Conservation (phyloP, 2,329 filamentous ascomycete genomes). For the Tolypocladium sp. region DNA sequence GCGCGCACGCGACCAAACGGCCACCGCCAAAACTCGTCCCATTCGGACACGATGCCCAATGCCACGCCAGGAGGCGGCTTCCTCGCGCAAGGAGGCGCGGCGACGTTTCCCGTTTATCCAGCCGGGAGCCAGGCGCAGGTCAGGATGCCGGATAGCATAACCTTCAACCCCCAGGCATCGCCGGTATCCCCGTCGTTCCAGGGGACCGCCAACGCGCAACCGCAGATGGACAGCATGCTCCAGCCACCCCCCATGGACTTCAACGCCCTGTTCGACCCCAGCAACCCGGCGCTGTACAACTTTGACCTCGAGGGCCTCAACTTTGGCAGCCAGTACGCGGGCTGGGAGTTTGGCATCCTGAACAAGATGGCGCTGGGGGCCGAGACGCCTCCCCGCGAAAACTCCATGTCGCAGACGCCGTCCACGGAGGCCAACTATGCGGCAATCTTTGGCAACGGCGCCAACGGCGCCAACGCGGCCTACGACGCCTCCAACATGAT, state of each 20-base stretch:
- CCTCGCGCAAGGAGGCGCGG: slow-evolving; percentile 36
- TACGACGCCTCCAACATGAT: slow-evolving; percentile 38
- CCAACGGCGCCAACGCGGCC: slow-evolving; percentile 36
- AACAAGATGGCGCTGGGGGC: slow-evolving; percentile 77
- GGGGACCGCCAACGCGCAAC: slow-evolving; percentile 37
- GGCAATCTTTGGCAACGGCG: slow-evolving; percentile 42
- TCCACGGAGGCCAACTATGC: slow-evolving; percentile 28
- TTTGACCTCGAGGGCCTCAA: slow-evolving; percentile 83
- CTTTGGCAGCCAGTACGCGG: slow-evolving; percentile 93
- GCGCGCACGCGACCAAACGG: slow-evolving; percentile 35
- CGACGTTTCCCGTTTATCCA: slow-evolving; percentile 43
- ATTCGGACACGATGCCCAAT: slow-evolving; percentile 31
- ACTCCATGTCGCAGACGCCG: slow-evolving; percentile 31
- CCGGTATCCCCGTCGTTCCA: slow-evolving; percentile 69
- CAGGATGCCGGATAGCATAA: slow-evolving; percentile 36
- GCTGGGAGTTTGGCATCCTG: slow-evolving; percentile 90
- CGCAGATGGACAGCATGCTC: slow-evolving; percentile 39
- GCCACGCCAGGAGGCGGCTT: slow-evolving; percentile 33
- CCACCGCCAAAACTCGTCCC: slow-evolving; percentile 37
- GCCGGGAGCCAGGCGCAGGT: slow-evolving; percentile 33
- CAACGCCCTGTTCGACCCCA: slow-evolving; percentile 71
- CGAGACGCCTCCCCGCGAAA: slow-evolving; percentile 68
- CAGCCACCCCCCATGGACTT: slow-evolving; percentile 42
- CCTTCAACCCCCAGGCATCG: slow-evolving; percentile 59
- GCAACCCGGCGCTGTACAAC: slow-evolving; percentile 87